phyloP scores from a whole-genome alignment of 169 alveolate species.

The Plasmodium berghei region DNA sequence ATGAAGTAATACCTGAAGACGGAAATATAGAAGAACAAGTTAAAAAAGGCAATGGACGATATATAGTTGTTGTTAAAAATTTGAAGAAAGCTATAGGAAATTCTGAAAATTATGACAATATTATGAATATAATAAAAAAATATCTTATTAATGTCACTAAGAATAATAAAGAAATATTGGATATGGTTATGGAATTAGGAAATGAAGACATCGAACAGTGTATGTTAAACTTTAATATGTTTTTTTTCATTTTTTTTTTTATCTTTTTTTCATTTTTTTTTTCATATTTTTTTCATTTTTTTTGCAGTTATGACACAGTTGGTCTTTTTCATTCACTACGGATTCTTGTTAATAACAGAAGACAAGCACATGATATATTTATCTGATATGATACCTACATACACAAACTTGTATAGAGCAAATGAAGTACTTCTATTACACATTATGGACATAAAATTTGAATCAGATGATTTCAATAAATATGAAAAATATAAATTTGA shows the following conservation, averaged over 20 bases:
- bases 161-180: conserved; percentile 17
- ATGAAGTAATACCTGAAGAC: not conserved
- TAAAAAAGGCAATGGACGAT: not conserved
- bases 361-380: conserved; percentile 19
- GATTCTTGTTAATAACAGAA: conserved; percentile 27
- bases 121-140: conserved; percentile 12
- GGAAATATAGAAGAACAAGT: not conserved
- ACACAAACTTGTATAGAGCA: conserved; percentile 38
- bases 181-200: conserved; percentile 20
- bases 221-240: too few species aligned
- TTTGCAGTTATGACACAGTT: conserved; percentile 21
- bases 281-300: not conserved
- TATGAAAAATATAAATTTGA: too few species aligned
- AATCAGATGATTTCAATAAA: conserved; percentile 7
- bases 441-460: conserved; percentile 24
- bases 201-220: conserved; percentile 46
- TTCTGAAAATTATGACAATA: not conserved
- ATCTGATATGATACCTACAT: conserved; percentile 22
- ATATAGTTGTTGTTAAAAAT: not conserved
- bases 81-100: not conserved
- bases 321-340: conserved; percentile 39
- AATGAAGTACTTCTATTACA: conserved; percentile 36
- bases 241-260: not conserved
- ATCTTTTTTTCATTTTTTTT: not conserved
- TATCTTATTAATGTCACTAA: conserved; percentile 18